Evolutionary conservation across 257 asterid species (phyloP).

Genomic region (Solanum infundibuliforme): DNA sequence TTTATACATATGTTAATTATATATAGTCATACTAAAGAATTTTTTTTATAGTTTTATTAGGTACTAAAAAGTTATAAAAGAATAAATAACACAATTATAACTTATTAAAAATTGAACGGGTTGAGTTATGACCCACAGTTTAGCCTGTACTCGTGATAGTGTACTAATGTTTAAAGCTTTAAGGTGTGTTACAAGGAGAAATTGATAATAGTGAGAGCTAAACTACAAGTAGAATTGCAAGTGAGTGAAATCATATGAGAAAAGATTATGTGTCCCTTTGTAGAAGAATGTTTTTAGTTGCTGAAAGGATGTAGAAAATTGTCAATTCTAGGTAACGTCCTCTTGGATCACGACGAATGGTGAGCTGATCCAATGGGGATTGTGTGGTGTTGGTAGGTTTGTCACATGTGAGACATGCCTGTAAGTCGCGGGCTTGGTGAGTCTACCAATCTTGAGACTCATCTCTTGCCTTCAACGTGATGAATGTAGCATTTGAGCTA

Average conservation of each 20-base stretch:
- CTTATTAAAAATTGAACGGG: neutral
- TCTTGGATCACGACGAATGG: neutral
- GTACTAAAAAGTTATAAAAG: neutral
- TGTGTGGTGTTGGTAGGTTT: neutral
- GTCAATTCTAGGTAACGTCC: neutral
- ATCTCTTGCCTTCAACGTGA: neutral
- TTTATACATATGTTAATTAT: too few species aligned
- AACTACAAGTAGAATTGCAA: neutral
- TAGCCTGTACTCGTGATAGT: neutral
- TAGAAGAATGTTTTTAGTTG: neutral
- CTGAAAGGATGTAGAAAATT: neutral
- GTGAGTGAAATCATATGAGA: neutral
- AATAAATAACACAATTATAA: too few species aligned
- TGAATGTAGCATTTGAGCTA: neutral
- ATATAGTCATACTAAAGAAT: too few species aligned
- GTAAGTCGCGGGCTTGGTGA: neutral
- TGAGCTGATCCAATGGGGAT: neutral
- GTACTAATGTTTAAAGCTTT: neutral
- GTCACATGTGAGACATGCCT: neutral
- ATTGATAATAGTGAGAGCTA: neutral
- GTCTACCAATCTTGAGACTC: neutral
- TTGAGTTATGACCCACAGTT: neutral
- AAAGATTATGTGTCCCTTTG: neutral
- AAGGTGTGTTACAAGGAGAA: neutral
- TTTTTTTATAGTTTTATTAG: too few species aligned